Percentiles rank a stretch among this genome's conserved stretches.
Evolutionary conservation across 805 yeast genomes (phyloP).

Genomic region (Metschnikowia gelsemii): DNA sequence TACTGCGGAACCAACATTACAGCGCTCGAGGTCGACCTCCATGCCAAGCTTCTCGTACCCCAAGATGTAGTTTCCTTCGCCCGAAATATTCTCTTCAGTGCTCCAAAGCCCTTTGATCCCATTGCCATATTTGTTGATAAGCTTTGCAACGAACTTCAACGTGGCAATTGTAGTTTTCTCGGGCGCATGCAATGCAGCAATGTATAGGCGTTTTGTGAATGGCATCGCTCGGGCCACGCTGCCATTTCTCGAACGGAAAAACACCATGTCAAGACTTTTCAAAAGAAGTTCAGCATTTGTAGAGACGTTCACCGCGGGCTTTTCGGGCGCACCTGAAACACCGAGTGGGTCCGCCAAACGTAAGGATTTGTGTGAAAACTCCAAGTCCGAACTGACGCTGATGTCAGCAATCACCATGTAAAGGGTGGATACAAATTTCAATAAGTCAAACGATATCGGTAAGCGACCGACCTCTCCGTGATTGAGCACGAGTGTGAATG

Average conservation of each 20-base stretch:
- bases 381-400: constrained; percentile 78
- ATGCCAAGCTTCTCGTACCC: constrained; percentile 51
- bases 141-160: constrained; percentile 73
- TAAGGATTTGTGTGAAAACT: constrained; percentile 76
- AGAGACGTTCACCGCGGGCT: constrained; percentile 79
- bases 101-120: constrained; percentile 74
- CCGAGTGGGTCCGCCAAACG: constrained; percentile 77
- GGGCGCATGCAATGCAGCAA: constrained; percentile 70
- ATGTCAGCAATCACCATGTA: constrained; percentile 68
- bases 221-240: constrained; percentile 69
- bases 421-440: constrained; percentile 73
- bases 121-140: constrained; percentile 65
- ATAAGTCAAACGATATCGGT: constrained; percentile 65
- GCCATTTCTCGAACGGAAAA: constrained; percentile 72
- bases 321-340: constrained; percentile 34
- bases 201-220: constrained; percentile 77
- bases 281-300: constrained; percentile 85
- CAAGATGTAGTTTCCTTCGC: constrained; percentile 62
- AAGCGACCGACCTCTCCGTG: constrained; percentile 60
- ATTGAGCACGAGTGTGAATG: constrained; percentile 79
- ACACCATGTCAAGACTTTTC: constrained; percentile 74
- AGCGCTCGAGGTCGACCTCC: constrained; percentile 60
- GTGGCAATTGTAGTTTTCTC: constrained; percentile 83
- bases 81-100: constrained; percentile 83
- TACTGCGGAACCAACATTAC: constrained; percentile 85